Conservation (phyloP, 2,329 filamentous ascomycete genomes). For the Myriosclerotinia curreyana region DNA sequence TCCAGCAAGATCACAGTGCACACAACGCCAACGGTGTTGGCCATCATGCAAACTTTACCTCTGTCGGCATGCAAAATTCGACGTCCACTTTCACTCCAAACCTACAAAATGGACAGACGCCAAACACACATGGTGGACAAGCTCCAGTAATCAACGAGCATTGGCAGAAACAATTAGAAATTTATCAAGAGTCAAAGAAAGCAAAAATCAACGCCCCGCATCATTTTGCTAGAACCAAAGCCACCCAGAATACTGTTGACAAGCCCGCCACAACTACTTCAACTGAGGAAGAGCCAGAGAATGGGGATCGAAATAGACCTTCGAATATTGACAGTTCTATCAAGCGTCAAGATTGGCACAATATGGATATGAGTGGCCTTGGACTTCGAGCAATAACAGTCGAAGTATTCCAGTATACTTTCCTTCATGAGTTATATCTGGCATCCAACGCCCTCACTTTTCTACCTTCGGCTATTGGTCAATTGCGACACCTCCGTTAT, state of each 20-base stretch:
- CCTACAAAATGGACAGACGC: conserved; percentile 56
- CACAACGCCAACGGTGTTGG: conserved; percentile 53
- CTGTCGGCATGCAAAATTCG: conserved; percentile 61
- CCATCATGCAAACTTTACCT: conserved; percentile 61
- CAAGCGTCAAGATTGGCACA: conserved; percentile 82
- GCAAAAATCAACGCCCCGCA: conserved; percentile 62
- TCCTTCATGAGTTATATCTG: conserved; percentile 88
- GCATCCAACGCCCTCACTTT: conserved; percentile 85
- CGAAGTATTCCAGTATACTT: conserved; percentile 81
- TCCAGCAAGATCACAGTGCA: conserved; percentile 57
- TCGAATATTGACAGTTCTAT: conserved; percentile 64
- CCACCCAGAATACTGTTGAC: conserved; percentile 59
- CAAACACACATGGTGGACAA: conserved; percentile 49
- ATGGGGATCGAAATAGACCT: conserved; percentile 51
- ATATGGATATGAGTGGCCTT: conserved; percentile 94
- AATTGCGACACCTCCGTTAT: conserved; percentile 74
- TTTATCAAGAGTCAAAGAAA: conserved; percentile 74
- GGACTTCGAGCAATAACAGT: conserved; percentile 78
- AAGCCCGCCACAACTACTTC: conserved; percentile 50
- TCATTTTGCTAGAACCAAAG: conserved; percentile 70
- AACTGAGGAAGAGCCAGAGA: conserved; percentile 50
- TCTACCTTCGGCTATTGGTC: conserved; percentile 78
- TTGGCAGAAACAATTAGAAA: conserved; percentile 83
- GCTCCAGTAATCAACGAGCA: conserved; percentile 60
- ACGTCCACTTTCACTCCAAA: conserved; percentile 54